These are phyloP conservation scores for Penicillium silybi DNA, from an alignment of 495 filamentous ascomycete species.

Conservation along the genomic window DNA sequence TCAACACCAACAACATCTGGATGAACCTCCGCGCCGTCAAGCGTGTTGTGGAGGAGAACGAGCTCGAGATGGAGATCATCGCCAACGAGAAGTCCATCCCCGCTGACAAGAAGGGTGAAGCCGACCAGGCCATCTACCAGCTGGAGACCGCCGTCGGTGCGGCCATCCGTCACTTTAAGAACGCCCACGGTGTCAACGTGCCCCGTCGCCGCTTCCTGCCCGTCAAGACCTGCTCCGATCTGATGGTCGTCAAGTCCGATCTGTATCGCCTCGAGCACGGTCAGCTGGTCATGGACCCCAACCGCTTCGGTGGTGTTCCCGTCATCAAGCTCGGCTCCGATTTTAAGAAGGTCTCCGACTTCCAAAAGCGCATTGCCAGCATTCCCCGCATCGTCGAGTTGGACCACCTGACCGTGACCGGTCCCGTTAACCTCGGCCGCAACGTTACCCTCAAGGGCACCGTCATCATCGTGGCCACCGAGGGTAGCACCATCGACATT, in stretches of 20 bases:
- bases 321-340: constrained; percentile 98
- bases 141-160: constrained; percentile 98
- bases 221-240: constrained; percentile 99
- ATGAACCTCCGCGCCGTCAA: constrained; percentile 97
- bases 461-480: constrained; percentile 99
- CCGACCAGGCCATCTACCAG: constrained; percentile 94
- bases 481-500: constrained; percentile 96
- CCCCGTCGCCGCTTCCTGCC: constrained; percentile 96
- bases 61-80: constrained; percentile 99
- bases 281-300: constrained; percentile 91
- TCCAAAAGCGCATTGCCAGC: constrained; percentile 93
- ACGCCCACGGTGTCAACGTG: constrained; percentile 98
- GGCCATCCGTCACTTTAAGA: constrained; percentile 97
- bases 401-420: constrained; percentile 96
- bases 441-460: constrained; percentile 96
- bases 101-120: constrained; percentile 99
- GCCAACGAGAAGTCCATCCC: constrained; percentile 98
- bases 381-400: constrained; percentile 98
- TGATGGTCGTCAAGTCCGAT: constrained; percentile 99
- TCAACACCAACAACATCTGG: constrained; percentile 99
- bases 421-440: constrained; percentile 91
- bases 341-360: constrained; percentile 99
- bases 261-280: constrained; percentile 99
- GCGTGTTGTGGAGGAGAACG: constrained; percentile 97
- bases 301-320: constrained; percentile 95